These are phyloP conservation scores for Cercospora nicotianae DNA, from an alignment of 2,329 filamentous ascomycete species.

Conservation along the genomic window DNA sequence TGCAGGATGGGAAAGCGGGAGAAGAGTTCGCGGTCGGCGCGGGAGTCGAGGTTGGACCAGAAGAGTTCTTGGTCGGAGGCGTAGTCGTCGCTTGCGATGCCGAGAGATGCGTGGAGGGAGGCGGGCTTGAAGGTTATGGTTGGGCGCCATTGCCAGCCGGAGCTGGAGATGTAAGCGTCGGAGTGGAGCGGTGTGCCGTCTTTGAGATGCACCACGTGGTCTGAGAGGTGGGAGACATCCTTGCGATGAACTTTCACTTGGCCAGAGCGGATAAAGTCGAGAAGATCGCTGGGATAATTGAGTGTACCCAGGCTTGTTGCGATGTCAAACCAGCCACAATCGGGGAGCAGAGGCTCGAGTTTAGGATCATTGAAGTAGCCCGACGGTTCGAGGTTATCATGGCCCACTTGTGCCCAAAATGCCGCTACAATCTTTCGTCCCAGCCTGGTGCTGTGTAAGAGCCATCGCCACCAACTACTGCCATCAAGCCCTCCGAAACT, in stretches of 20 bases:
- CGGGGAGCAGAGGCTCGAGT: constrained; percentile 12
- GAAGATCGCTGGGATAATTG: constrained; percentile 18
- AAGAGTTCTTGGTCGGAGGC: constrained; percentile 5
- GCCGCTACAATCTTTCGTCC: constrained; percentile 13
- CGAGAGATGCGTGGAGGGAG: constrained; percentile 16
- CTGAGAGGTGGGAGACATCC: constrained; percentile 16
- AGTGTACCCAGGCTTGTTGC: constrained; percentile 13
- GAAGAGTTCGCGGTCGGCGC: constrained; percentile 19
- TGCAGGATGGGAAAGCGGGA: constrained; percentile 12
- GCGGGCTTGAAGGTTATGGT: constrained; percentile 15
- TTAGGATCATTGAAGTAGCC: constrained; percentile 10
- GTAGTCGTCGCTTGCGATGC: constrained; percentile 18
- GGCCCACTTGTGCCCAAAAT: constrained; percentile 14
- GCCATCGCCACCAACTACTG: constrained; percentile 17
- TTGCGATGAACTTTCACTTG: constrained; percentile 19
- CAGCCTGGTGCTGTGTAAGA: constrained; percentile 19
- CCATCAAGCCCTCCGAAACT: constrained; percentile 16
- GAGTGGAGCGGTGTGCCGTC: constrained; percentile 12
- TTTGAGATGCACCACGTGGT: constrained; percentile 12
- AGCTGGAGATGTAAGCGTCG: constrained; percentile 18
- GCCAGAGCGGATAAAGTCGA: constrained; percentile 16
- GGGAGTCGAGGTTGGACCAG: constrained; percentile 13
- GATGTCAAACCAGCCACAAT: constrained; percentile 18
- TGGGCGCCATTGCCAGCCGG: constrained; percentile 20
- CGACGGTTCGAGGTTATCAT: constrained; percentile 12